Percentiles rank a stretch among this genome's conserved stretches.
Conservation (phyloP, 2,329 filamentous ascomycete genomes). For the Sporothrix globosa region DNA sequence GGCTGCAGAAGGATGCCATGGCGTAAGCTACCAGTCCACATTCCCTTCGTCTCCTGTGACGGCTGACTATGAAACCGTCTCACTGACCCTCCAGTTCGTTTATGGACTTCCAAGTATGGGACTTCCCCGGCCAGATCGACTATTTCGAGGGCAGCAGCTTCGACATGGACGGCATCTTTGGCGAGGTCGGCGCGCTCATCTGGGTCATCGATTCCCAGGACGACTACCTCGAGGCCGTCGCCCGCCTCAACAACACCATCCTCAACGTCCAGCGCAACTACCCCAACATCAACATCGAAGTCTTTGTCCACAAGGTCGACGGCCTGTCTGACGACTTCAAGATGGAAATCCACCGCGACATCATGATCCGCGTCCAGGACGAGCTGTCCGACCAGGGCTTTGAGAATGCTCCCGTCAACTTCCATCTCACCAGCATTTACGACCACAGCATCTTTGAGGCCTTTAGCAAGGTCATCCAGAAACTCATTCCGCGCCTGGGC, state of each 20-base stretch:
- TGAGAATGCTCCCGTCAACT: constrained; percentile 90
- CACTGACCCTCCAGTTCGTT: constrained; percentile 69
- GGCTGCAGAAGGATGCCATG: constrained; percentile 93
- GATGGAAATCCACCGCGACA: constrained; percentile 92
- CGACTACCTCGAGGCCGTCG: constrained; percentile 91
- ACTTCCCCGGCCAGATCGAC: constrained; percentile 93
- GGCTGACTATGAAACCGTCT: no score
- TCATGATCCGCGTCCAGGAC: constrained; percentile 94
- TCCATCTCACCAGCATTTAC: constrained; percentile 97
- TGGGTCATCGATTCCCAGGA: constrained; percentile 99
- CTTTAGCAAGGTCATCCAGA: constrained; percentile 97
- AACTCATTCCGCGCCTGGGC: constrained; percentile 89
- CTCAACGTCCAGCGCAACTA: constrained; percentile 85
- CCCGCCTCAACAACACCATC: constrained; percentile 84
- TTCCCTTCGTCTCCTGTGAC: neutral
- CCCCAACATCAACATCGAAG: constrained; percentile 93
- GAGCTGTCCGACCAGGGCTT: constrained; percentile 92
- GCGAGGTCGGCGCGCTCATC: constrained; percentile 89
- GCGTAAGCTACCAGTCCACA: constrained; percentile 63
- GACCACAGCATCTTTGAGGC: constrained; percentile 97
- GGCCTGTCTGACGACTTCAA: constrained; percentile 97
- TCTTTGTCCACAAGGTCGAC: constrained; percentile 99
- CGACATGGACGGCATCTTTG: constrained; percentile 91
- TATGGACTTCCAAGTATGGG: constrained; percentile 99
- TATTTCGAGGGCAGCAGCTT: constrained; percentile 84